These are phyloP conservation scores for Pseudogymnoascus pannorum DNA, from an alignment of 2,329 filamentous ascomycete species.

Conservation along the genomic window DNA sequence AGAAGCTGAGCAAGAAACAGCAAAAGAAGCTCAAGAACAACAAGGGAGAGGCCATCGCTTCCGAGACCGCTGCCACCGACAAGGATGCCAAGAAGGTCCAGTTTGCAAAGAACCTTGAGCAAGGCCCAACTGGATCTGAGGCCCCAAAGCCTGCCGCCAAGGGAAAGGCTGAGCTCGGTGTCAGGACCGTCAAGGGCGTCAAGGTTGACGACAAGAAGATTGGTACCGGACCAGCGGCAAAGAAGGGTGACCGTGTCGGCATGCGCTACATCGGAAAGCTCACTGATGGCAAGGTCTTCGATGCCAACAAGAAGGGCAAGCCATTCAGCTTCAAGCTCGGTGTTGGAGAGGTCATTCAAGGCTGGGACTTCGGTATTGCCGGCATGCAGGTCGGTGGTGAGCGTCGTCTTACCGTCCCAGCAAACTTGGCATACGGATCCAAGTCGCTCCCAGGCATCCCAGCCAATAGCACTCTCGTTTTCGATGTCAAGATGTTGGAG, in stretches of 20 bases:
- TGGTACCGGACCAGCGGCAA: constrained; percentile 74
- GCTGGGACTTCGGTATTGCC: constrained; percentile 89
- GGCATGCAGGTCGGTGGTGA: constrained; percentile 94
- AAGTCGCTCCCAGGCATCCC: constrained; percentile 79
- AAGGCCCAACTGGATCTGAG: constrained; percentile 75
- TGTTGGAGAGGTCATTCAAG: constrained; percentile 93
- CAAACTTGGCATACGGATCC: constrained; percentile 83
- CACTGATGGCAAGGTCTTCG: constrained; percentile 88
- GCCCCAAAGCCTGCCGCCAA: constrained; percentile 45
- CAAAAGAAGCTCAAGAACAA: constrained; percentile 99
- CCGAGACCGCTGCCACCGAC: constrained; percentile 44
- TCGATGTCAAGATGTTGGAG: constrained; percentile 81
- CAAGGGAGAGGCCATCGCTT: constrained; percentile 74
- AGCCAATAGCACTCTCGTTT: constrained; percentile 81
- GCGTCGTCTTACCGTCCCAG: constrained; percentile 83
- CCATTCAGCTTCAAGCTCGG: constrained; percentile 95
- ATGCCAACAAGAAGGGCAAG: constrained; percentile 98
- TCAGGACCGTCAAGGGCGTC: constrained; percentile 80
- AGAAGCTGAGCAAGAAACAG: constrained; percentile 89
- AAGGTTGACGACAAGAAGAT: constrained; percentile 93
- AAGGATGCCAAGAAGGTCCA: constrained; percentile 91
- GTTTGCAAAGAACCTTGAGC: constrained; percentile 98
- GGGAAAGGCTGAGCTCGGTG: constrained; percentile 52
- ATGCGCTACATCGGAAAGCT: constrained; percentile 99
- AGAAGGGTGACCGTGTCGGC: constrained; percentile 82